phyloP scores from a whole-genome alignment of 2,329 filamentous ascomycete species.

The Paraphaeosphaeria minitans region DNA sequence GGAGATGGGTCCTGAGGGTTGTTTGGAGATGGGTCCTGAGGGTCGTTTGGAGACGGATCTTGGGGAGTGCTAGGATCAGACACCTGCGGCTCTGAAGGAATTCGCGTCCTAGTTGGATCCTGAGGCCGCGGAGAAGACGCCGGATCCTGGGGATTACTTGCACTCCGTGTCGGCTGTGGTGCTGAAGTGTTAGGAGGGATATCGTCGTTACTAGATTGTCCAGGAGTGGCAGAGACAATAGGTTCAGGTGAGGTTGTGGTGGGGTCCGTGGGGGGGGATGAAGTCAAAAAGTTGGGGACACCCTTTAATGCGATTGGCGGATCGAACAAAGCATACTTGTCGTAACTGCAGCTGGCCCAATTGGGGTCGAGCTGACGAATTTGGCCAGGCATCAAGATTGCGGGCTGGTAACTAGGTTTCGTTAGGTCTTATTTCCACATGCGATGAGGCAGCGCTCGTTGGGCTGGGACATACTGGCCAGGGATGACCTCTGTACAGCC shows the following conservation, averaged over 20 bases:
- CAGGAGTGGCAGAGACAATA: constrained; percentile 4
- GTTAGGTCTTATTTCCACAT: too few species aligned
- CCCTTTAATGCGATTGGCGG: constrained; percentile 19
- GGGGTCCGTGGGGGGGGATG: constrained; percentile 2
- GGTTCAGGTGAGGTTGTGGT: constrained; percentile 13
- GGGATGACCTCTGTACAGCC: constrained; percentile 19
- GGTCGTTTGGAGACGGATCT: not conserved
- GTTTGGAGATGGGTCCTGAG: not conserved
- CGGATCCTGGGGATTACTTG: constrained; percentile 1
- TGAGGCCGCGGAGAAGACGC: not conserved
- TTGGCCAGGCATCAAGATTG: constrained; percentile 23
- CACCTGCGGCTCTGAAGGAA: not conserved
- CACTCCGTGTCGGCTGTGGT: not conserved
- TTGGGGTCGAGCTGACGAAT: constrained; percentile 22
- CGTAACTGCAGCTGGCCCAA: constrained; percentile 19
- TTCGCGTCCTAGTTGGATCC: not conserved
- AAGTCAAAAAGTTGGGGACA: constrained; percentile 14
- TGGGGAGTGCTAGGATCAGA: not conserved
- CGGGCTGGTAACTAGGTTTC: constrained; percentile 14
- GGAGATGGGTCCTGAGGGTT: not conserved
- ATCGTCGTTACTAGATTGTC: constrained; percentile 1
- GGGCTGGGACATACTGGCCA: not conserved
- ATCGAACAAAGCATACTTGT: constrained; percentile 20
- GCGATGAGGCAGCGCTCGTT: too few species aligned
- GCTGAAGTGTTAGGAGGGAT: not conserved